Evolutionary conservation across 164 flowering plant genomes (phyloP).

Genomic region (Dillenia turbinata): DNA sequence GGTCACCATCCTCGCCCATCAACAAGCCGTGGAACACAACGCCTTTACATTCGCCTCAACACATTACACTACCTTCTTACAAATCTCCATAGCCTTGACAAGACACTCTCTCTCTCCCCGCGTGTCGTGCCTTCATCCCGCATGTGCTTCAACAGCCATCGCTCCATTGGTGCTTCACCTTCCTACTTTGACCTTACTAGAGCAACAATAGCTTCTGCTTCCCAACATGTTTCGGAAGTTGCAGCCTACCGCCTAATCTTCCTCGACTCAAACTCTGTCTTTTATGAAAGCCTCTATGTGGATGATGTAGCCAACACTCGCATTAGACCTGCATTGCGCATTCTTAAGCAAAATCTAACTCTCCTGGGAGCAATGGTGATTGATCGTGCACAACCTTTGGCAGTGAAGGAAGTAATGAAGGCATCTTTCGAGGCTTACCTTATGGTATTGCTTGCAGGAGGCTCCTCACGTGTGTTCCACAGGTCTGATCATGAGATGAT

Average conservation of each 20-base stretch:
- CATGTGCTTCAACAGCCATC: conserved; percentile 23
- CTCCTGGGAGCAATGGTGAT: conserved; percentile 60
- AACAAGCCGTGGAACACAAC: conserved; percentile 93
- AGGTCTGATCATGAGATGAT: conserved; percentile 65
- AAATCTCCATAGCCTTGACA: conserved; percentile 66
- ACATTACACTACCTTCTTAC: conserved; percentile 70
- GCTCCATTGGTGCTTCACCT: conserved; percentile 20
- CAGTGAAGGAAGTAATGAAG: conserved; percentile 75
- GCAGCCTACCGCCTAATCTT: conserved; percentile 88
- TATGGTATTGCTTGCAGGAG: conserved; percentile 92
- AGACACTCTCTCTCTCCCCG: conserved; percentile 52
- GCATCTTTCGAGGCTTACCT: conserved; percentile 84
- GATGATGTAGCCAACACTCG: conserved; percentile 63
- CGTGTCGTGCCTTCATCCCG: conserved; percentile 34
- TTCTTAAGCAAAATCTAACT: conserved; percentile 80
- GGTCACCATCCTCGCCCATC: conserved; percentile 75
- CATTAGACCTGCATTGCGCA: conserved; percentile 64
- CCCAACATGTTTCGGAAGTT: conserved; percentile 69
- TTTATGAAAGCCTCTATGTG: conserved; percentile 64
- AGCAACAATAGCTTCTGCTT: conserved; percentile 48
- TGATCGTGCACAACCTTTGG: conserved; percentile 64
- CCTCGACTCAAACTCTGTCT: conserved; percentile 65
- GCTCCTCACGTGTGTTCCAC: conserved; percentile 42
- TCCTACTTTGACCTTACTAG: conserved; percentile 56
- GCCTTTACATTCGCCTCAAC: conserved; percentile 92